Base-by-base conservation (phyloP, 208 protist species). In the Leishmania amazonensis region DNA sequence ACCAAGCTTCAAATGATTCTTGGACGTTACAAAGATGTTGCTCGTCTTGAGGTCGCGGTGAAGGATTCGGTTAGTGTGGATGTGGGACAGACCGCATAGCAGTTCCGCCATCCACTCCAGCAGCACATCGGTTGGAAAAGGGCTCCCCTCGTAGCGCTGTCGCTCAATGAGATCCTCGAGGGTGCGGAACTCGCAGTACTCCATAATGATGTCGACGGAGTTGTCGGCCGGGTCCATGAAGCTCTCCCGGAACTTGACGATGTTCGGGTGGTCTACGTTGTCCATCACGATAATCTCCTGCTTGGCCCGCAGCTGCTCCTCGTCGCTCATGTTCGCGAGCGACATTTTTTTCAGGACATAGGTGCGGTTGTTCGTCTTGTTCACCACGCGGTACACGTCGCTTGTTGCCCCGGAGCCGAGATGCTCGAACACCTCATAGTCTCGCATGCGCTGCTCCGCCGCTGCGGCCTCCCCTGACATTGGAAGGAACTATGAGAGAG, bases 21-120 rank as follows among this genome's bases (percentile, higher is more conserved):
- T 94, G 45, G 88, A 87, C 5, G 93, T 98, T 24, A 98, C 82
- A 72, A 98, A 97, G 65, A 99, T 98, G 84, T 99, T 99, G 75
- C 93, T 92, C 54, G 94, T 95, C 79, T 99, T 99, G 49, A 99
- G 89, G 79, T 99, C 97, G 31, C 97, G 90, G 79, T 99, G 97
- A 38, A 99, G 80, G 70, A 97, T 96, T 45, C 90, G 83, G 51
- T 95, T 87, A 38, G 90, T 87, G 87, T 99, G 97, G 19, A 99
- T 89, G 83, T 98, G 93, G 7, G 89, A 89, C 62, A 99, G 85
- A 28, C 86, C 95, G 75, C 89, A 93, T 9, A 98, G 87, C 31
- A 98, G 87, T 84, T 97, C 93, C 38, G 92, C 92, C 94, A 97
- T 97, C 93, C 94, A 97, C 83, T 97, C 94, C 62, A 95, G 92